Evolutionary conservation across 177 flowering plant species (phyloP), one percentile per base, ranked within the genome.

Genomic region (Vitis hybrid): DNA sequence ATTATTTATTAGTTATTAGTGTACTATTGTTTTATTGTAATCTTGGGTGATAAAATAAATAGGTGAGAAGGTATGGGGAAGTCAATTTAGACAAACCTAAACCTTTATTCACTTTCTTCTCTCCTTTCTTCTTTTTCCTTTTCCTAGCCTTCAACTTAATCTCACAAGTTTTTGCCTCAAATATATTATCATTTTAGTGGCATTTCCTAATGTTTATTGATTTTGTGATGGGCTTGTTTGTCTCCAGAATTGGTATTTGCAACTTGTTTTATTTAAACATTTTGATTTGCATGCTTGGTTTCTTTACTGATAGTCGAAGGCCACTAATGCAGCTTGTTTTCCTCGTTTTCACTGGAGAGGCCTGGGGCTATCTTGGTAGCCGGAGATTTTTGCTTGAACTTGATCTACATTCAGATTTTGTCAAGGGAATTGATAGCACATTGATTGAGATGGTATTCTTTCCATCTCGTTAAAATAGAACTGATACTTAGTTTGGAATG

Each of bases 311-410:
- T 64, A 45, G 60, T 15, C 40, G 4, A 49, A 13, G 15, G 40
- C 48, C 65, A 15, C 18, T 26, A 17, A 30, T 81, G 82, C 89
- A 92, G 98, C 91, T 95, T 75, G 90, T 93, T 59, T 93, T 95
- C 75, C 61, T 90, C 10, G 83, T 91, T 78, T 74, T 89, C 79
- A 95, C 97, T 68, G 99, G 99, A 55, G 99, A 95, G 80, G 78
- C 98, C 10, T 91, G 99, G 98, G 98, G 99, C 68, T 95, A 91
- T 82, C 93, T 95, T 74, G 99, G 99, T 65, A 95, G 98, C 85
- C 74, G 98, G 76, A 85, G 99, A 75, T 90, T 95, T 74, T 75
- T 93, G 51, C 82, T 72, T 76, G 99, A 95, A 78, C 84, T 90
- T 56, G 93, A 91, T 77, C 68, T 78, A 73, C 82, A 81, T 14